phyloP scores from a whole-genome alignment of 2,329 filamentous ascomycete species.

The Penicillium sp. region DNA sequence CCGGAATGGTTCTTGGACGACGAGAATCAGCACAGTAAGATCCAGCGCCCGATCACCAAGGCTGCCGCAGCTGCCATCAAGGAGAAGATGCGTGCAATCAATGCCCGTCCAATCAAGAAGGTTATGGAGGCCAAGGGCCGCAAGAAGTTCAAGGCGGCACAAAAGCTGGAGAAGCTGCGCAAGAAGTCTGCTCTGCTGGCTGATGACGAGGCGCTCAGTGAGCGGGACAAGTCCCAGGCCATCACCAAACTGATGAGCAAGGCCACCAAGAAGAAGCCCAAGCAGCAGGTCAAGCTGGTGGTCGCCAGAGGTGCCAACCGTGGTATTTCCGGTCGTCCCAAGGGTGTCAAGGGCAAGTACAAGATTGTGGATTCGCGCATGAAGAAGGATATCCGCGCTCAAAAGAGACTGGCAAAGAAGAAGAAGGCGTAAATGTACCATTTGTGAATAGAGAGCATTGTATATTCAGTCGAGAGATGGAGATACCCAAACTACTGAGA shows the following conservation, averaged over 20 bases:
- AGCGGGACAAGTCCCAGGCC: slow-evolving; percentile 87
- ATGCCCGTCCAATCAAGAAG: slow-evolving; percentile 98
- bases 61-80: slow-evolving; percentile 87
- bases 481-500: background rate
- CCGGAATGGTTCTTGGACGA: slow-evolving; percentile 99
- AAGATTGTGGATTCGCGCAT: slow-evolving; percentile 93
- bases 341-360: slow-evolving; percentile 91
- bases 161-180: slow-evolving; percentile 86
- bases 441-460: slow-evolving; percentile 9
- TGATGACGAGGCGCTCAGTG: slow-evolving; percentile 85
- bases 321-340: slow-evolving; percentile 78
- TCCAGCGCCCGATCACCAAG: slow-evolving; percentile 83
- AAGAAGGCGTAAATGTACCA: slow-evolving; percentile 53
- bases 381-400: slow-evolving; percentile 91
- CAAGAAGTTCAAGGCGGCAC: slow-evolving; percentile 94
- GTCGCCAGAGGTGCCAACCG: slow-evolving; percentile 81
- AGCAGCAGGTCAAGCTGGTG: slow-evolving; percentile 76
- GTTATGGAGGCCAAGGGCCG: slow-evolving; percentile 92
- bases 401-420: slow-evolving; percentile 77
- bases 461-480: background rate
- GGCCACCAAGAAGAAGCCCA: slow-evolving; percentile 80
- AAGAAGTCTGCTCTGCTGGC: slow-evolving; percentile 92
- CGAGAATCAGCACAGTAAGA: slow-evolving; percentile 75
- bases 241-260: slow-evolving; percentile 78
- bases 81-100: slow-evolving; percentile 86